Base-by-base conservation (phyloP, 352 stramenopile species). In the Phytophthora sp. region DNA sequence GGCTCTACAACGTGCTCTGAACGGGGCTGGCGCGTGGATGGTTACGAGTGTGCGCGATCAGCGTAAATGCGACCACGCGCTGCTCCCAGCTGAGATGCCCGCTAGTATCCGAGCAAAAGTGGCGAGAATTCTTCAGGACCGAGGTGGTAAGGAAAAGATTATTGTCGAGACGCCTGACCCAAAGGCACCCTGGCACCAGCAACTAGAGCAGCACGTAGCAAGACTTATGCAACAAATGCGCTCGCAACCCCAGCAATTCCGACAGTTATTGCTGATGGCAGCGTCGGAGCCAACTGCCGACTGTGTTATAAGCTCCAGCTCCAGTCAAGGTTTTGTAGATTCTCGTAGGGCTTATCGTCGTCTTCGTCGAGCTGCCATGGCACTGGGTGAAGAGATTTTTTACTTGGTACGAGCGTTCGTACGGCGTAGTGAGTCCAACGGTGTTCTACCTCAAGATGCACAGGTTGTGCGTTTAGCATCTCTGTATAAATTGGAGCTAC, bases 401-500 rank as follows among this genome's bases (percentile, higher is more conserved):
- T 57, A 71, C 17, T 54, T 76, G 18, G 69, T 87, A 13, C 63
- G 57, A 24, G 26, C 30, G 4, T 73, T 87, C 42, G 54, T 90
- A 35, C 54, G 73, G 2, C 76, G 72, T 23, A 88, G 81, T 48
- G 65, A 87, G 15, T 32, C 48, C 6, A 66, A 68, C 23, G 76
- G 78, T 3, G 66, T 84, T 13, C 65, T 90, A 12, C 69, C 70
- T 8, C 64, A 68, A 20, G 60, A 78, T 10, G 67, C 79, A 2
- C 84, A 89, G 34, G 35, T 62, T 3, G 63, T 88, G 21, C 77
- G 82, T 0, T 70, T 91, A 4, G 63, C 74, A 8, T 89, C 82
- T 2, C 46, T 89, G 49, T 91, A 85, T 56, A 88, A 85, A 21
- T 37, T 88, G 15, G 79, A 91, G 34, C 50, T 91, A 31, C 68